A percentile compares a stretch with the other conserved stretches of the same genome.
These are phyloP conservation scores for Isoetes engelmannii DNA, from an alignment of 83 land plant species.

Conservation along the genomic window DNA sequence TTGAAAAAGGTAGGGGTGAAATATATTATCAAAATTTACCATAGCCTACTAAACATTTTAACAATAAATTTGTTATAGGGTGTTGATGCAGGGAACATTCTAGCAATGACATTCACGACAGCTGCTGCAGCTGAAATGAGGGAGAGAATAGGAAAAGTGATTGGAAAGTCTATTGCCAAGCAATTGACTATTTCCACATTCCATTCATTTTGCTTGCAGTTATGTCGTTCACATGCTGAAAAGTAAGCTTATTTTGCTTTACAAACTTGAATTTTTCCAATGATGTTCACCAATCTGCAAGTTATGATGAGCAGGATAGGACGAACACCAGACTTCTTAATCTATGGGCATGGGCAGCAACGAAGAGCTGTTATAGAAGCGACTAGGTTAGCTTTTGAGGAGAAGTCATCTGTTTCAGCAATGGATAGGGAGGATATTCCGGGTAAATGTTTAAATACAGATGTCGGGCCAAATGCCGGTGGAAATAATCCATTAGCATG, in stretches of 20 bases:
- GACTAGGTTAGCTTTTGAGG: constrained; percentile 27
- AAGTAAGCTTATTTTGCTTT: constrained; percentile 40
- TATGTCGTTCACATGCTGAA: constrained; percentile 88
- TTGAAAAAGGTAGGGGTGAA: constrained; percentile 57
- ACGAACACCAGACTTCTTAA: constrained; percentile 69
- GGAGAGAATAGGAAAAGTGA: constrained; percentile 61
- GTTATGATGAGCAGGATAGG: constrained; percentile 44
- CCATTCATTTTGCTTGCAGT: constrained; percentile 87
- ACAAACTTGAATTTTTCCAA: background rate
- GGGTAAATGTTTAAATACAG: background rate
- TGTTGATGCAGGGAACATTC: constrained; percentile 52
- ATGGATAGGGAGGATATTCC: background rate
- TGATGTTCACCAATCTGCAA: background rate
- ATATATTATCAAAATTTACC: background rate
- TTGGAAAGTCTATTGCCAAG: constrained; percentile 69
- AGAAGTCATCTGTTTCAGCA: constrained; percentile 5
- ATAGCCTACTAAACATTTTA: background rate
- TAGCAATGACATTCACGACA: constrained; percentile 96
- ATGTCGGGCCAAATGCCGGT: background rate
- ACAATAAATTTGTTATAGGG: constrained; percentile 40
- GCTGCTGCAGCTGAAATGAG: constrained; percentile 95
- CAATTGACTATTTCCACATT: constrained; percentile 81
- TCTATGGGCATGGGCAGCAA: constrained; percentile 91
- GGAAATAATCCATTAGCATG: constrained; percentile 29
- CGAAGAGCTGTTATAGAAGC: constrained; percentile 89